A percentile compares a stretch with the other conserved stretches of the same genome.
Conservation (phyloP, 768 basidiomycete species). For the Cystobasidium ongulense region DNA sequence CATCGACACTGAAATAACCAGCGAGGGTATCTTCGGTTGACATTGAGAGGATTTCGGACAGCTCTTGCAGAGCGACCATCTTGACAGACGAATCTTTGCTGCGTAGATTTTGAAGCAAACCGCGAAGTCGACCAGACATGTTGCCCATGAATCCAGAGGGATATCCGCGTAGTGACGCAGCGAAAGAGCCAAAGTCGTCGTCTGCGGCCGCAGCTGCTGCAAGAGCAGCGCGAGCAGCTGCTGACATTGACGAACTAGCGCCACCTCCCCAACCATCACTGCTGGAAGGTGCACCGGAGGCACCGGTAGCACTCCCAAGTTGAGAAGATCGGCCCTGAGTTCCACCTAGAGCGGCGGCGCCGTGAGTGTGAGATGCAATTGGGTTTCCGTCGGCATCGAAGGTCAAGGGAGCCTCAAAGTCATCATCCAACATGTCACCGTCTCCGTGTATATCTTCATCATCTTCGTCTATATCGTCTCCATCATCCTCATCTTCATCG, state of each 20-base stretch:
- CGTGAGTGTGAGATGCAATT: neutral
- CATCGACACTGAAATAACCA: slow-evolving; percentile 88
- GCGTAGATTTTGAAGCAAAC: slow-evolving; percentile 81
- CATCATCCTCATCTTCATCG: slow-evolving; percentile 21
- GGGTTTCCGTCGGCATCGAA: slow-evolving; percentile 15
- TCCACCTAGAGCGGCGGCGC: neutral
- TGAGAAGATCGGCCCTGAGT: neutral
- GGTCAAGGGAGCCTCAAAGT: slow-evolving; percentile 17
- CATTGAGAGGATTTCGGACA: slow-evolving; percentile 88
- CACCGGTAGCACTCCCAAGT: neutral
- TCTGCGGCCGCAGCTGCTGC: slow-evolving; percentile 29
- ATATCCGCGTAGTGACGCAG: slow-evolving; percentile 39
- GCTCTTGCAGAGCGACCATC: slow-evolving; percentile 81
- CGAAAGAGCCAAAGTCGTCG: slow-evolving; percentile 30
- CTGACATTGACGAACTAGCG: neutral
- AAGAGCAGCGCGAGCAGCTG: slow-evolving; percentile 25
- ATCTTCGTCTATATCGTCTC: slow-evolving; percentile 13
- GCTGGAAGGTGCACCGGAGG: neutral
- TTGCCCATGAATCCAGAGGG: slow-evolving; percentile 60
- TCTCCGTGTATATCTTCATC: slow-evolving; percentile 1
- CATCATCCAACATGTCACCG: slow-evolving; percentile 11
- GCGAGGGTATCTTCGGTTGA: slow-evolving; percentile 95
- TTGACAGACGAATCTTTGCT: slow-evolving; percentile 72
- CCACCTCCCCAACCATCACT: neutral
- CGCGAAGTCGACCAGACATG: slow-evolving; percentile 76